Evolutionary conservation across 2,329 filamentous ascomycete genomes (phyloP).

Genomic region (Cadophora malorum): DNA sequence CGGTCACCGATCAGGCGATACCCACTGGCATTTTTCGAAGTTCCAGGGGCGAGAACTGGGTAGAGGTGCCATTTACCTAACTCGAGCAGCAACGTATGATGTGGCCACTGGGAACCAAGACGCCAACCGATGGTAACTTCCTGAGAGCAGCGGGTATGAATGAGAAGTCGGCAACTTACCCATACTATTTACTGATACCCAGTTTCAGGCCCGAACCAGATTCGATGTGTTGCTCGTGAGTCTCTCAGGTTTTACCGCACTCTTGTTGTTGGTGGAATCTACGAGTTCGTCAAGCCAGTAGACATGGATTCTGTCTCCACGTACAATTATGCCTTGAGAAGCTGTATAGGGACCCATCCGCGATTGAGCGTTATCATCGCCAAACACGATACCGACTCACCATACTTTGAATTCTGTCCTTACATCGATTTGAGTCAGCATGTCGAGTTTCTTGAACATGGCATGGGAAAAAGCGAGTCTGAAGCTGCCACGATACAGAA

Average conservation of each 20-base stretch:
- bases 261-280: slow-evolving; percentile 15
- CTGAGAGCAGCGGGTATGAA: slow-evolving; percentile 1
- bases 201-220: slow-evolving; percentile 6
- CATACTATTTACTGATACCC: not conserved
- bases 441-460: not conserved
- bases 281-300: slow-evolving; percentile 9
- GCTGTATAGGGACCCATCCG: slow-evolving; percentile 2
- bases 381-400: slow-evolving; percentile 4
- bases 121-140: not conserved
- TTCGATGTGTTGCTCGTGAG: slow-evolving; percentile 18
- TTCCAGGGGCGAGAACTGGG: no score
- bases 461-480: not conserved
- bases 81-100: not conserved
- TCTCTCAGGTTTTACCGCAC: slow-evolving; percentile 14
- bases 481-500: not conserved
- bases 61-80: no score
- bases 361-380: slow-evolving; percentile 1
- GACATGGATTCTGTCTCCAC: slow-evolving; percentile 1
- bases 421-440: slow-evolving; percentile 9
- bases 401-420: slow-evolving; percentile 15
- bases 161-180: not conserved
- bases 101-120: not conserved
- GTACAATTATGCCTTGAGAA: slow-evolving; percentile 2
- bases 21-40: no score
- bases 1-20: no score